Conservation (phyloP, 2,329 filamentous ascomycete species). For the Fusarium goolgardi region DNA sequence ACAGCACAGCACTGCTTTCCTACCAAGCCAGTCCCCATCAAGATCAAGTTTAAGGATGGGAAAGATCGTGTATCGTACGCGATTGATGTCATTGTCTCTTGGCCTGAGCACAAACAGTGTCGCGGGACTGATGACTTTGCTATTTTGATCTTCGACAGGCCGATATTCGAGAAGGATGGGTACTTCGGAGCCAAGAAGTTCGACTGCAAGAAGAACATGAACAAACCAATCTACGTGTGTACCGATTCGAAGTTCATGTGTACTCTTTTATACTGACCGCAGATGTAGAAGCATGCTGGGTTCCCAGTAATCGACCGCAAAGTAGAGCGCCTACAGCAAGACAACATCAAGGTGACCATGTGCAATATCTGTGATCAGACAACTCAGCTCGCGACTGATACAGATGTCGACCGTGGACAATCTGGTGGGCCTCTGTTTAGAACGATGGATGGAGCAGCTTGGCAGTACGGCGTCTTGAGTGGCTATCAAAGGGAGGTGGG, state of each 20-base stretch:
- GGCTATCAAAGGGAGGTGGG: not conserved
- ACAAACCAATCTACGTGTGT: constrained; percentile 12
- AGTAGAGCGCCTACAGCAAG: constrained; percentile 1
- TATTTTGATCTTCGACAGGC: constrained; percentile 13
- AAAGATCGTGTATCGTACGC: not conserved
- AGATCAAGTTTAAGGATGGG: not conserved
- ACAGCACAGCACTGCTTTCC: constrained; percentile 19
- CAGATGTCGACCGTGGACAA: not conserved
- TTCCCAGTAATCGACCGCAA: not conserved
- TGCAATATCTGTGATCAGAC: not conserved
- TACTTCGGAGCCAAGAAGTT: constrained; percentile 12
- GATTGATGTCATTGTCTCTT: not conserved
- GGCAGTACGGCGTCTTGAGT: constrained; percentile 12
- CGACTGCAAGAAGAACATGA: not conserved
- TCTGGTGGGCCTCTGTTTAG: constrained; percentile 28
- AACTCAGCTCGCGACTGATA: constrained; percentile 1
- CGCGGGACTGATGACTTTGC: constrained; percentile 13
- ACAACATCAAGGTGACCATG: not conserved
- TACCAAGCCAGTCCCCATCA: accelerated
- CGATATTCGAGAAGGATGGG: constrained; percentile 6
- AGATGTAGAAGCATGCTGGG: constrained; percentile 5
- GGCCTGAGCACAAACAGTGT: not conserved
- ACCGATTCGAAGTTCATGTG: accelerated
- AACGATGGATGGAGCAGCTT: not conserved
- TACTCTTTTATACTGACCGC: not conserved